Conservation (phyloP, 163 green algal genomes). For the Coccomyxa subellipsoidea region DNA sequence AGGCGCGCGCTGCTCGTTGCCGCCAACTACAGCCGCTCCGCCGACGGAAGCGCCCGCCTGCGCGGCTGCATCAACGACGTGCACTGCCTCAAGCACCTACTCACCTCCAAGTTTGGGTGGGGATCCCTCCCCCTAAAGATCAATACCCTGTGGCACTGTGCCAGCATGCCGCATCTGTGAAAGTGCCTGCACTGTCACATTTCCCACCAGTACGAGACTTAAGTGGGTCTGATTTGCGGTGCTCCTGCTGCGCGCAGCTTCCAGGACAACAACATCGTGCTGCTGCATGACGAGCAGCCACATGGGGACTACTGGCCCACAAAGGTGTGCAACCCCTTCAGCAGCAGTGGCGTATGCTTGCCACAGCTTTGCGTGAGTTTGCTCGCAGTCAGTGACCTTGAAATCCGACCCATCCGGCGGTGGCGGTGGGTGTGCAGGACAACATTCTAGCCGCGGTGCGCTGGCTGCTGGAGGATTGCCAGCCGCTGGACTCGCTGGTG, state of each 20-base stretch:
- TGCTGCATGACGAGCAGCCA: conserved; percentile 29
- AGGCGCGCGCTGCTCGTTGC: conserved; percentile 20
- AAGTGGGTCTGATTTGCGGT: no score
- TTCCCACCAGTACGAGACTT: no score
- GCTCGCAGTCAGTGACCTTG: no score
- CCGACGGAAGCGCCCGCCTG: background rate
- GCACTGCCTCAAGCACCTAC: conserved; percentile 16
- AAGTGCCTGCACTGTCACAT: no score
- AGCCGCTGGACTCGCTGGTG: conserved; percentile 19
- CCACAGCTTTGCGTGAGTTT: no score
- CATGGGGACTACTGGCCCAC: conserved; percentile 20
- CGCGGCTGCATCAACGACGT: conserved; percentile 20
- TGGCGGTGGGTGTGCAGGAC: conserved; percentile 15
- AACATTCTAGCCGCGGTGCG: conserved; percentile 19
- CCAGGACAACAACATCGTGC: conserved; percentile 14
- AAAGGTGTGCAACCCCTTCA: conserved; percentile 10
- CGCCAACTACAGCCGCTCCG: conserved; percentile 14
- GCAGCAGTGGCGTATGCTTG: background rate
- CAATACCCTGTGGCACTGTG: no score
- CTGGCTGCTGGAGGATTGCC: conserved; percentile 21
- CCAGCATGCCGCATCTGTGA: no score
- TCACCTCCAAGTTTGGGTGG: conserved; percentile 17
- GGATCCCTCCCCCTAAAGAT: no score
- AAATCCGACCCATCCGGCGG: no score
- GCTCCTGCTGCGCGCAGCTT: conserved; percentile 22